Base-by-base conservation (phyloP, 805 yeast genomes). In the Wickerhamomyces tratensis region DNA sequence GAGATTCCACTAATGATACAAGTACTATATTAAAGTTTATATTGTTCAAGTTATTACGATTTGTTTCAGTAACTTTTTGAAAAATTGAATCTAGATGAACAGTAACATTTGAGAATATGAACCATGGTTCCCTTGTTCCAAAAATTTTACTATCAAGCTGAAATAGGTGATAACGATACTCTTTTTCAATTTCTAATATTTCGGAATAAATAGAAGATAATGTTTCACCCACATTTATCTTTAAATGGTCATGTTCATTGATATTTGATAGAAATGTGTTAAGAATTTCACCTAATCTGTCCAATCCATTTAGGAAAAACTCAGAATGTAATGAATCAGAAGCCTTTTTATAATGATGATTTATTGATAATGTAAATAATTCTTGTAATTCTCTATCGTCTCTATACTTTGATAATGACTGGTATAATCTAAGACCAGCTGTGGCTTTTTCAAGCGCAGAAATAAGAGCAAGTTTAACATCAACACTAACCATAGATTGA, bases 401-500 rank as follows among this genome's bases (percentile, higher is more conserved):
- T 15, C 12, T 15, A 30, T 33, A 14, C 13, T 30, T 6, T n/a
- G 33, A 25, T 25, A 43, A 35, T 39, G 46, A 49, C 15, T 46
- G 49, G 65, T 76, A 72, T 12, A 79, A 55, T 14, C 61, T 62
- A 42, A 58, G 54, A 10, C 79, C 76, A n/a, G 78, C 76, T 33
- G 67, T 58, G 44, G 72, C 50, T 44, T 69, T 68, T 46, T 74
- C 77, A 35, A 65, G 57, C 27, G 59, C 59, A 45, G 64, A 56
- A 34, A 72, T 49, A 25, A 72, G 48, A 11, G 56, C 45, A 14
- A 76, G 61, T 37, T 74, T 66, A 13, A 71, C 54, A 1, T 53
- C 55, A 10, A 61, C 53, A 20, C 67, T 58, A 5, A 73, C 52
- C 6, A 49, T 54, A 8, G 57, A 49, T 25, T 61, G 51, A 45